Evolutionary conservation across 2,329 filamentous ascomycete genomes (phyloP), one percentile per base, ranked within the genome.

Genomic region (Pseudogymnoascus sp.): DNA sequence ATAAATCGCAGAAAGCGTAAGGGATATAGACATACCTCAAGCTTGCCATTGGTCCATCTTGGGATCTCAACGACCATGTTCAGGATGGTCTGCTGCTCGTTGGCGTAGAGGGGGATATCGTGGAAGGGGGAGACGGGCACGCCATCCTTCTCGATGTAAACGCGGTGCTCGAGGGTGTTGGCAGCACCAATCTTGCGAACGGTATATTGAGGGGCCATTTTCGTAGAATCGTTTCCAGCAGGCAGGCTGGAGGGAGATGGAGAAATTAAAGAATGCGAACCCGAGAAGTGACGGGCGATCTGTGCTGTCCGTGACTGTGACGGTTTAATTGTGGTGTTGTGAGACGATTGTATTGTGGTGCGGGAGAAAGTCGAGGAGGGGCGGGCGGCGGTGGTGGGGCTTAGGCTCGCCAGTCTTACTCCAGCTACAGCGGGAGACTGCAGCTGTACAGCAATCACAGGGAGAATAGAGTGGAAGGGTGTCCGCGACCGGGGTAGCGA

Each of bases 21-120:
- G 5, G n/a, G 25, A 53, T 31, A 53, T 53, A 2, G 64, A 80
- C 88, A 70, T 78, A 96, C 93, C 90, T 99, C 94, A 79, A 95
- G 90, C 87, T 99, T 99, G 74, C 90, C 94, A 81, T 99, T 99
- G 82, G 93, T 96, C 94, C 94, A 99, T 82, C 94, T 89, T 74
- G 94, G 94, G 73, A 99, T 97, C 88, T 99, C 94, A 73, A 99
- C 94, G 69, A 99, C 77, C 94, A 99, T 99, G 88, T 99, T 99
- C 75, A 99, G 85, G 77, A 97, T 82, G 72, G 89, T 96, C 84
- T 96, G 86, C 82, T 96, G 89, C 79, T 90, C 84, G 78, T 99
- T 96, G 87, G 93, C 93, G 76, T 92, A 99, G 71, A 99, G 90
- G 67, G 94, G 94, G 71, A 99, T 92, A 77, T 99, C 94, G 83